Conservation (phyloP, 2,329 filamentous ascomycete species). For the Aspergillus tamarii region DNA sequence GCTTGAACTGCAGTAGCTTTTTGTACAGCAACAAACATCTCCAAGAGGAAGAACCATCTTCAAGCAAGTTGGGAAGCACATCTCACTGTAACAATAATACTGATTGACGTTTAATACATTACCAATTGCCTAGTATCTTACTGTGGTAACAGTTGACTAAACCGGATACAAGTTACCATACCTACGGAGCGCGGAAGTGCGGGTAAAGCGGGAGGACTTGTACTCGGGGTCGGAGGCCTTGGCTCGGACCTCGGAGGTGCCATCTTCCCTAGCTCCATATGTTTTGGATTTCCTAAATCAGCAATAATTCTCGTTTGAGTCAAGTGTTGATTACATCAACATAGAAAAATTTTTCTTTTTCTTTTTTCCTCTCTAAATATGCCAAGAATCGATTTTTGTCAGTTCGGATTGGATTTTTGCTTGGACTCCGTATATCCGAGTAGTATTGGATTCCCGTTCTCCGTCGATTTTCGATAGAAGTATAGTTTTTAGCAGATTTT, state of each 20-base stretch:
- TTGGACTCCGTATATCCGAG: conserved; percentile 21
- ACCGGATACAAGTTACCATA: background rate
- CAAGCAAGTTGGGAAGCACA: too few species aligned
- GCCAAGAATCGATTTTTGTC: conserved; percentile 5
- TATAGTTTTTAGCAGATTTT: background rate
- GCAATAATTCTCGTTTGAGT: conserved; percentile 3
- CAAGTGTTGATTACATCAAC: conserved; percentile 1
- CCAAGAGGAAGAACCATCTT: too few species aligned
- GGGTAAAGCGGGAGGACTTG: background rate
- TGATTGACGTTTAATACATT: too few species aligned
- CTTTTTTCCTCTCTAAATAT: background rate
- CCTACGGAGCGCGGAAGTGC: conserved; percentile 20
- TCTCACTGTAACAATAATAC: background rate
- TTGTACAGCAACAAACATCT: too few species aligned
- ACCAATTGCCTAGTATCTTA: conserved; percentile 4
- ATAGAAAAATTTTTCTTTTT: background rate
- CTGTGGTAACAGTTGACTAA: conserved; percentile 1
- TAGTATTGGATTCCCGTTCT: background rate
- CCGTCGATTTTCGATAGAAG: background rate
- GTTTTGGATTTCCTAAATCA: conserved; percentile 17
- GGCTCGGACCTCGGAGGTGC: conserved; percentile 27
- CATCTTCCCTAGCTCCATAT: conserved; percentile 12
- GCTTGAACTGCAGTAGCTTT: background rate
- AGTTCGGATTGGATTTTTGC: conserved; percentile 2
- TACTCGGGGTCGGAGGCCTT: conserved; percentile 14